Base-by-base conservation (phyloP, 2,329 filamentous ascomycete species). In the Phyllosticta capitalensis region DNA sequence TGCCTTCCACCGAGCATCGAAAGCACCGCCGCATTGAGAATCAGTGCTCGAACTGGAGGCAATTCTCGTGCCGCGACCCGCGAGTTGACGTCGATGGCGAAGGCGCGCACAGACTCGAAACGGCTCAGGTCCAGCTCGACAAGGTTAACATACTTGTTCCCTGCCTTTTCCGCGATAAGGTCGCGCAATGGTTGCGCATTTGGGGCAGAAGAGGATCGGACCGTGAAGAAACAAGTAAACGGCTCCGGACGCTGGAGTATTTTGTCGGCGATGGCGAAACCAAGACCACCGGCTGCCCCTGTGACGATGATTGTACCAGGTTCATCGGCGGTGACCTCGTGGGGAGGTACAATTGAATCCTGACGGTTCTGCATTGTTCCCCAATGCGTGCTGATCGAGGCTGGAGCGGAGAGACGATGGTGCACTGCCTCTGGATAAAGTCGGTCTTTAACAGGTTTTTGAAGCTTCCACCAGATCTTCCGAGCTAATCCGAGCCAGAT, bases 31-130 rank as follows among this genome's bases (percentile, higher is more conserved):
- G 69, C 69, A 50, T 68, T 70, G 22, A 78, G 69, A 10, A 78
- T 70, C 4, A 78, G 65, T 1, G 67, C 73, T 17, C 68, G 68
- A 56, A 78, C 75, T 0, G 68, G 74, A 6, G 75, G 73, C 22
- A 76, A 64, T 1, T 69, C 63, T n/a, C 70, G 70, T 17, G 62
- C 60, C 4, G 69, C 62, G 38, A 65, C 59, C 30, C 61, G 53
- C 6, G 38, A 61, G 54, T 67, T 66, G 57, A 67, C 65, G 22
- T 26, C 52, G 6, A 52, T 56, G 5, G 65, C 63, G 6, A 62
- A 59, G 9, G 30, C 3, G 7, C 65, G 64, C 17, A 66, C 61
- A 48, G 61, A 62, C 7, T 49, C 55, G 10, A 64, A 61, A 10
- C 38, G 56, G 20, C 59, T 53, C 17, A 65, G 56, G 22, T 67